A percentile compares a stretch with the other conserved stretches of the same genome.
phyloP scores from a whole-genome alignment of 2,329 filamentous ascomycete species.

The Xylaria polymorpha region DNA sequence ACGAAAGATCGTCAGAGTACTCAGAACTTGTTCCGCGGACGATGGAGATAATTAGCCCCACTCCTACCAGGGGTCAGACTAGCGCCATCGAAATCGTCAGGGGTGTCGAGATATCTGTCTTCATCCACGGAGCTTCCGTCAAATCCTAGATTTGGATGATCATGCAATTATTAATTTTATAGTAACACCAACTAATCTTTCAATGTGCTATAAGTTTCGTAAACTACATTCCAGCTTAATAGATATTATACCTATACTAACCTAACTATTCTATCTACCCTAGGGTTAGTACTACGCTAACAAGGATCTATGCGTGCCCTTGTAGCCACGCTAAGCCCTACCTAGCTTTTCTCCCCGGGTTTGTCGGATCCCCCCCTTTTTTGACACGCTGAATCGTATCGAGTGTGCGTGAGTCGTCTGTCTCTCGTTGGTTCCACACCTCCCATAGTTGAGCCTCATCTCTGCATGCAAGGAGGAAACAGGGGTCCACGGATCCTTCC shows the following conservation, averaged over 20 bases:
- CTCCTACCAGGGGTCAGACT: background rate
- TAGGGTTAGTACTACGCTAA: background rate
- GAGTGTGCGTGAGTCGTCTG: too few species aligned
- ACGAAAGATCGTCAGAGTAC: too few species aligned
- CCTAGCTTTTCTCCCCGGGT: too few species aligned
- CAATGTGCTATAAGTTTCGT: background rate
- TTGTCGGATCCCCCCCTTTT: too few species aligned
- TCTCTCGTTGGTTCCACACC: background rate
- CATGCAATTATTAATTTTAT: too few species aligned
- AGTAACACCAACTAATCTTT: background rate
- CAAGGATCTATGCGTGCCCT: background rate
- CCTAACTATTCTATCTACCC: too few species aligned
- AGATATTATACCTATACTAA: too few species aligned
- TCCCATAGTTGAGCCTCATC: background rate
- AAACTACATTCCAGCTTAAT: background rate
- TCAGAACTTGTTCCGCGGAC: constrained; percentile 10
- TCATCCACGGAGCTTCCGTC: too few species aligned
- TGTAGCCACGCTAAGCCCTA: background rate
- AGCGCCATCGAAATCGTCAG: too few species aligned
- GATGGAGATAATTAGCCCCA: constrained; percentile 17
- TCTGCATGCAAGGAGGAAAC: constrained; percentile 3
- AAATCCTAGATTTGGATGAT: too few species aligned
- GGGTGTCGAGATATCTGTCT: background rate
- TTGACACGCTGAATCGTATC: too few species aligned
- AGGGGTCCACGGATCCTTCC: background rate